phyloP scores from a whole-genome alignment of 208 protist genomes.

The Acanthamoeba healyi region DNA sequence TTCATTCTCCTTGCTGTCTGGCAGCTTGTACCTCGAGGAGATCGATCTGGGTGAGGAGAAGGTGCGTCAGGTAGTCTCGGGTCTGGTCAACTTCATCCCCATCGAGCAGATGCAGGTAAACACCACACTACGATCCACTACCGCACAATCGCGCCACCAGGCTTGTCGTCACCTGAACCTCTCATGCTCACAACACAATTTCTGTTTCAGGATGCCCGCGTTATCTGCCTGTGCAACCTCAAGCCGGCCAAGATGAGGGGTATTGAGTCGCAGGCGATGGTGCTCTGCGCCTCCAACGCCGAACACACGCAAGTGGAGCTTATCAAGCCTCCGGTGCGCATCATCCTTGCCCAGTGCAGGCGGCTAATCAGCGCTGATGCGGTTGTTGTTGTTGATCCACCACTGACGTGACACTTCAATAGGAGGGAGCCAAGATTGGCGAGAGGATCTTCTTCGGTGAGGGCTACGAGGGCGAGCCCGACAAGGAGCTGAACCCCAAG shows the following conservation, averaged over 20 bases:
- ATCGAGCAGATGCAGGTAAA: slow-evolving; percentile 74
- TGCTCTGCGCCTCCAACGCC: slow-evolving; percentile 73
- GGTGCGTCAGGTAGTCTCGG: slow-evolving; percentile 51
- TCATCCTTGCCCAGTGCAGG: not conserved
- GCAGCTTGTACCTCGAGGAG: slow-evolving; percentile 64
- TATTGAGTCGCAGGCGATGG: slow-evolving; percentile 70
- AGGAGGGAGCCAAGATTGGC: slow-evolving; percentile 71
- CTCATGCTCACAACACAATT: too few relatives aligned
- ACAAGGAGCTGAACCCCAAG: slow-evolving; percentile 74
- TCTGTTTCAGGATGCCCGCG: slow-evolving; percentile 2
- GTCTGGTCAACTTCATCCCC: slow-evolving; percentile 65
- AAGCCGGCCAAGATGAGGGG: slow-evolving; percentile 78
- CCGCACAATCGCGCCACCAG: too few relatives aligned
- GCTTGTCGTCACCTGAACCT: too few relatives aligned
- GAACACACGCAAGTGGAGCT: slow-evolving; percentile 79
- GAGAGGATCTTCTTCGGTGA: slow-evolving; percentile 68
- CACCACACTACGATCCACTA: too few relatives aligned
- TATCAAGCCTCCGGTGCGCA: slow-evolving; percentile 58
- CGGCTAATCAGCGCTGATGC: too few relatives aligned
- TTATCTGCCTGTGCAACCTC: slow-evolving; percentile 77
- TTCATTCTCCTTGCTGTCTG: not conserved
- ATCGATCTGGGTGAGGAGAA: slow-evolving; percentile 78
- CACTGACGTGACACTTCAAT: not conserved
- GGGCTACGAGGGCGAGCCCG: slow-evolving; percentile 62
- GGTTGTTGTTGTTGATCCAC: too few relatives aligned